Percentiles rank a stretch among this genome's conserved stretches.
Evolutionary conservation across 495 filamentous ascomycete species (phyloP).

Genomic region (Hypoxylon intermedium): DNA sequence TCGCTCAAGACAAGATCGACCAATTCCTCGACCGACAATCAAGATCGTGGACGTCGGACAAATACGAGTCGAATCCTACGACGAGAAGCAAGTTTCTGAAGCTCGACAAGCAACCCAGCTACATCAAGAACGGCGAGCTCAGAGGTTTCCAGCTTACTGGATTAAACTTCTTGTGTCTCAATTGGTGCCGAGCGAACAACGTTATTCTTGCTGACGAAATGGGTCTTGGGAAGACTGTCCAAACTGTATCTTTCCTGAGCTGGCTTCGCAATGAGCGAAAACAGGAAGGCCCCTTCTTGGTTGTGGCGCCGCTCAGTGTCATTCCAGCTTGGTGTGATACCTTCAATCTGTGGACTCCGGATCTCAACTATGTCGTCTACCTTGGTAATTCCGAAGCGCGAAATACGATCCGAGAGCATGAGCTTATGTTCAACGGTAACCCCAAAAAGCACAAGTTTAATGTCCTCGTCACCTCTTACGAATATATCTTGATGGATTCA

Average conservation of each 20-base stretch:
- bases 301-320: slow-evolving; percentile 92
- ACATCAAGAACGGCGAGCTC: slow-evolving; percentile 83
- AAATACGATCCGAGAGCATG: slow-evolving; percentile 81
- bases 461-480: slow-evolving; percentile 92
- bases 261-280: slow-evolving; percentile 92
- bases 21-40: slow-evolving; percentile 83
- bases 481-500: slow-evolving; percentile 85
- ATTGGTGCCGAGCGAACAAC: slow-evolving; percentile 90
- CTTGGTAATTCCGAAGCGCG: slow-evolving; percentile 85
- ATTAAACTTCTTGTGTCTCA: slow-evolving; percentile 91
- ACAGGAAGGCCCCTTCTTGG: slow-evolving; percentile 93
- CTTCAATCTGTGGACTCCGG: slow-evolving; percentile 94
- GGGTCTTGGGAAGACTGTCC: slow-evolving; percentile 97
- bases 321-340: slow-evolving; percentile 98
- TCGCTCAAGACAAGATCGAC: slow-evolving; percentile 87
- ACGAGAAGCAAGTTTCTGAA: slow-evolving; percentile 76
- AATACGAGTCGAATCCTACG: slow-evolving; percentile 72
- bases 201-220: slow-evolving; percentile 98
- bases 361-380: slow-evolving; percentile 96
- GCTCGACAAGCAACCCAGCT: slow-evolving; percentile 78
- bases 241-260: slow-evolving; percentile 95
- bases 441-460: slow-evolving; percentile 89
- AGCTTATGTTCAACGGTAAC: slow-evolving; percentile 84
- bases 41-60: slow-evolving; percentile 77
- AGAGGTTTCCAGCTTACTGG: slow-evolving; percentile 94